phyloP scores from a whole-genome alignment of 345 rosid species.

The Lepidium aucheri region DNA sequence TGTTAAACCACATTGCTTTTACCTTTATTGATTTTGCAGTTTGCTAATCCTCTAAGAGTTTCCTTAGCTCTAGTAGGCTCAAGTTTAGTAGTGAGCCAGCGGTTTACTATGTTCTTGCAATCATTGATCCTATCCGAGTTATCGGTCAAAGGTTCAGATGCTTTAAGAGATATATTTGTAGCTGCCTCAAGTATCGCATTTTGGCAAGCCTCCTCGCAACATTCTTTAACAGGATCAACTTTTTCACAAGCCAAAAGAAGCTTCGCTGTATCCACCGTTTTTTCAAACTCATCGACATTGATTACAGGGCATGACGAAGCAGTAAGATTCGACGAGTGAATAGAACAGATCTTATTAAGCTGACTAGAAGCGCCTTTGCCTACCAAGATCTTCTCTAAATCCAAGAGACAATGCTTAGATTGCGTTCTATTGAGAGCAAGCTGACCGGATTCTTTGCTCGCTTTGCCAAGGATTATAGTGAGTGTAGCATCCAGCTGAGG shows the following conservation, averaged over 20 bases:
- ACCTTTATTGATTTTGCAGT: constrained; percentile 88
- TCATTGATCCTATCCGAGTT: constrained; percentile 57
- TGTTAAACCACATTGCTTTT: neutral
- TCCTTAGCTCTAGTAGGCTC: constrained; percentile 54
- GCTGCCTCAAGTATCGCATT: constrained; percentile 84
- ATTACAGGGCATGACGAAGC: constrained; percentile 77
- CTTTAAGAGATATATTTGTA: constrained; percentile 47
- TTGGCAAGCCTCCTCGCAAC: constrained; percentile 77
- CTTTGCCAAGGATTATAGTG: constrained; percentile 67
- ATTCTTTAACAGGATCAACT: constrained; percentile 84
- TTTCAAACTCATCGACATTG: constrained; percentile 65
- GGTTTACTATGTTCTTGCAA: constrained; percentile 59
- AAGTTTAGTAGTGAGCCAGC: constrained; percentile 87
- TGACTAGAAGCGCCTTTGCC: constrained; percentile 62
- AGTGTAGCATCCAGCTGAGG: constrained; percentile 85
- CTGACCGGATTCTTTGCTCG: constrained; percentile 54
- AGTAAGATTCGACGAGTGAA: constrained; percentile 67
- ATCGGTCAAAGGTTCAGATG: constrained; percentile 47
- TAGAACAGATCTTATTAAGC: constrained; percentile 50
- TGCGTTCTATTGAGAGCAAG: constrained; percentile 63
- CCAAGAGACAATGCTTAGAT: constrained; percentile 71
- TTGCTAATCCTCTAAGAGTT: constrained; percentile 74
- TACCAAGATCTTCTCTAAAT: constrained; percentile 69
- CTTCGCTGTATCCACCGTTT: constrained; percentile 49
- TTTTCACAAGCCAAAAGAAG: constrained; percentile 74